These are phyloP conservation scores for Hymenotorrendiella dingleyae DNA, from an alignment of 2,329 filamentous ascomycete species.

Conservation along the genomic window DNA sequence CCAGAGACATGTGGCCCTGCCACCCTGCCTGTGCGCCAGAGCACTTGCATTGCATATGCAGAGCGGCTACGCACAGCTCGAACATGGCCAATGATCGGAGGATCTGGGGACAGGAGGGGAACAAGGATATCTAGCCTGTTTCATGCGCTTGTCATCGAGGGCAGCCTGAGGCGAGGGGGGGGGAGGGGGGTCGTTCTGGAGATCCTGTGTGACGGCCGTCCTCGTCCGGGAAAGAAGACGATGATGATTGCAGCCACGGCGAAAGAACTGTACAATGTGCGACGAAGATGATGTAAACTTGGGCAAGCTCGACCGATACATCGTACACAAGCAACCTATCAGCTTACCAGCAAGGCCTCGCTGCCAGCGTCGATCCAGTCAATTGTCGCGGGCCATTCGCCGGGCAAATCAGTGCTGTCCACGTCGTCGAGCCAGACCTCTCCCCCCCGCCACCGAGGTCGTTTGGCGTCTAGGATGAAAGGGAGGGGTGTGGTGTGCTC, in stretches of 20 bases:
- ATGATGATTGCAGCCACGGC: background rate
- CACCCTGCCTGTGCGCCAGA: constrained; percentile 26
- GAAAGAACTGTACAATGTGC: constrained; percentile 1
- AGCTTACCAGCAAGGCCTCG: constrained; percentile 16
- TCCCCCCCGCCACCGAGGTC: constrained; percentile 10
- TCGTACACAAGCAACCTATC: constrained; percentile 15
- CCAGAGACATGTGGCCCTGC: constrained; percentile 23
- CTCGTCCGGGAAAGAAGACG: background rate
- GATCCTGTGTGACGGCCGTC: constrained; percentile 2
- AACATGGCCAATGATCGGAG: constrained; percentile 24
- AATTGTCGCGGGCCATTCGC: constrained; percentile 12
- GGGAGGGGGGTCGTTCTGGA: background rate
- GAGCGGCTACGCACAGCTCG: constrained; percentile 26
- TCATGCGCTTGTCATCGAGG: constrained; percentile 19
- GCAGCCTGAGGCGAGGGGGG: constrained; percentile 10
- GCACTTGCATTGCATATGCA: constrained; percentile 31
- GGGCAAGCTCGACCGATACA: constrained; percentile 5
- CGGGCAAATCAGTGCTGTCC: constrained; percentile 27
- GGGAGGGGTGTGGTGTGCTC: background rate
- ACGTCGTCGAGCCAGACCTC: constrained; percentile 22
- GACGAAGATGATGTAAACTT: constrained; percentile 4
- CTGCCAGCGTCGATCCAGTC: constrained; percentile 16
- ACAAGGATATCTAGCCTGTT: constrained; percentile 25
- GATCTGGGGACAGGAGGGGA: constrained; percentile 13
- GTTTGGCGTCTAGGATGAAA: constrained; percentile 14